Conservation (phyloP, 139 green algal species). For the Yamagishiella unicocca region DNA sequence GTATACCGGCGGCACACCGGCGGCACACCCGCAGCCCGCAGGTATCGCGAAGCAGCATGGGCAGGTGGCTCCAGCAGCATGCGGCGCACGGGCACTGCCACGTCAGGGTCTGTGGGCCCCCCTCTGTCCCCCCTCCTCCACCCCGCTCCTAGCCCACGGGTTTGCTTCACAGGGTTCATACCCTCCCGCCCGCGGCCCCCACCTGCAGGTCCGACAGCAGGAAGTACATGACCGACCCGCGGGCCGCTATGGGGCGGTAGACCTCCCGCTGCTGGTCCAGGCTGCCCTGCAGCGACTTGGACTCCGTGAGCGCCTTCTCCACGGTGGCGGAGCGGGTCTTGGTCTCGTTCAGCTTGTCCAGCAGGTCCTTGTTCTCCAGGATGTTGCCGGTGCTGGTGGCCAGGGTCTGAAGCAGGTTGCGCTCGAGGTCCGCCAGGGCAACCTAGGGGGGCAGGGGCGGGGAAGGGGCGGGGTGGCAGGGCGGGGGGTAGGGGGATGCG, state of each 20-base stretch:
- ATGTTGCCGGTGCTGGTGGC: slow-evolving; percentile 75
- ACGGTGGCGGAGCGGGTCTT: slow-evolving; percentile 77
- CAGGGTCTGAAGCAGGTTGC: slow-evolving; percentile 51
- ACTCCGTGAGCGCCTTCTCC: slow-evolving; percentile 67
- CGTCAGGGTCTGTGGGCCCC: too few relatives aligned
- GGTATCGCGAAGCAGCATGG: too few relatives aligned
- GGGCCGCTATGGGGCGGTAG: slow-evolving; percentile 68
- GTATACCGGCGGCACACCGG: too few relatives aligned
- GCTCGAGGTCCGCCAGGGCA: slow-evolving; percentile 79
- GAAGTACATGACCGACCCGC: slow-evolving; percentile 80
- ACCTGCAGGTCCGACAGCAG: slow-evolving; percentile 51
- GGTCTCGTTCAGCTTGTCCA: slow-evolving; percentile 82
- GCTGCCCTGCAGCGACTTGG: slow-evolving; percentile 64
- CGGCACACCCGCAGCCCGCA: too few relatives aligned
- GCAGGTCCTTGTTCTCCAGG: slow-evolving; percentile 84
- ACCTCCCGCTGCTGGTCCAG: slow-evolving; percentile 79
- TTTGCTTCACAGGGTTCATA: too few relatives aligned
- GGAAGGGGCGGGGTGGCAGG: background rate
- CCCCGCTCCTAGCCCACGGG: too few relatives aligned
- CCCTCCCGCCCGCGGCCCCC: too few relatives aligned
- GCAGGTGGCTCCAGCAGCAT: too few relatives aligned
- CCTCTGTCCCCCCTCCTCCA: too few relatives aligned
- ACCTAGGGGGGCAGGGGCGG: slow-evolving; percentile 4
- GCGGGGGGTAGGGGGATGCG: background rate
- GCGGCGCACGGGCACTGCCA: too few relatives aligned